These are phyloP conservation scores for Xylaria grammica DNA, from an alignment of 495 filamentous ascomycete genomes.

Conservation along the genomic window DNA sequence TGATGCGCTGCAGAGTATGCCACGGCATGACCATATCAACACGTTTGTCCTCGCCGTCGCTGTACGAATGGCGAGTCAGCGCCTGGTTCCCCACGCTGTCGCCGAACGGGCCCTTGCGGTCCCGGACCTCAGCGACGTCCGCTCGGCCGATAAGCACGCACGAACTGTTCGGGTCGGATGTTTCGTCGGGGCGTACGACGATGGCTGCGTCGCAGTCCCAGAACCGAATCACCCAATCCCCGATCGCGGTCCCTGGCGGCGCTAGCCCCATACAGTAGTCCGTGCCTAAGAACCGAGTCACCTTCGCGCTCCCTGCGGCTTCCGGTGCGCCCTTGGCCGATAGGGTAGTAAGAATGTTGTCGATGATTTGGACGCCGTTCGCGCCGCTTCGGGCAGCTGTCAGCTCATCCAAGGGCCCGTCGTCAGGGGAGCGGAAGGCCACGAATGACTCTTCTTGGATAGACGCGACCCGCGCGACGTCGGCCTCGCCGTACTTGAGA, in stretches of 20 bases:
- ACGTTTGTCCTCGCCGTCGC: background rate
- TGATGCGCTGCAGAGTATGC: constrained; percentile 12
- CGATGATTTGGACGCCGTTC: background rate
- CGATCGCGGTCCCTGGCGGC: constrained; percentile 22
- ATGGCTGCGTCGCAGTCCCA: constrained; percentile 34
- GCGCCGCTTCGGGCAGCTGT: background rate
- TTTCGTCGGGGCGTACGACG: constrained; percentile 21
- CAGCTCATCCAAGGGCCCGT: background rate
- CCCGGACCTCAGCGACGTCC: constrained; percentile 21
- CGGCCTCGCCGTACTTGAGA: constrained; percentile 18
- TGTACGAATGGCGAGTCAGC: background rate
- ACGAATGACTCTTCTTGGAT: constrained; percentile 16
- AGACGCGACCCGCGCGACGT: constrained; percentile 19
- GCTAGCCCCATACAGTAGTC: constrained; percentile 27
- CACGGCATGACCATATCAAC: constrained; percentile 6
- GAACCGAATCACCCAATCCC: constrained; percentile 31
- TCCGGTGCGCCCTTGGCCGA: too few species aligned
- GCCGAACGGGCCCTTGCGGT: background rate
- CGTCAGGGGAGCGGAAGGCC: background rate
- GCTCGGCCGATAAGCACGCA: constrained; percentile 25
- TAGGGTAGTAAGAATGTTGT: background rate
- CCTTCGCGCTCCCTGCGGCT: background rate
- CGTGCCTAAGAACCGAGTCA: constrained; percentile 22
- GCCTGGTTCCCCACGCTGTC: background rate
- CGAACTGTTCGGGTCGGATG: background rate